Base-by-base conservation (phyloP, 1,284 basidiomycete genomes). In the Trametes hirsuta region DNA sequence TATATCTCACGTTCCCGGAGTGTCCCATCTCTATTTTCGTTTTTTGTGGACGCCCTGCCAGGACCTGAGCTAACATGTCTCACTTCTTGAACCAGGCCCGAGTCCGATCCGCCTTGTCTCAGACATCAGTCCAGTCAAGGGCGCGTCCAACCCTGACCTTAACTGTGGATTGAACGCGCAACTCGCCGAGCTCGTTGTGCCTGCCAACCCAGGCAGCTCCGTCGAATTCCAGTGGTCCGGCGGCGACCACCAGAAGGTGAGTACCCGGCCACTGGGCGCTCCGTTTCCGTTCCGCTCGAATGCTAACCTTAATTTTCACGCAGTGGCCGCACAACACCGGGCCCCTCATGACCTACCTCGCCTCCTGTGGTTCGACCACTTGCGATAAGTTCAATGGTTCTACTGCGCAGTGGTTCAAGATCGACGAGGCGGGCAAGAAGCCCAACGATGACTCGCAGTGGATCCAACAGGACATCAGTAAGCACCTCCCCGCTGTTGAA, bases 311-410 rank as follows among this genome's bases (percentile, higher is more conserved):
- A 44, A 25, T 40, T 12, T 58, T 34, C 46, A 37, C 22, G 40
- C 54, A 90, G 86, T 90, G 88, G 89, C 84, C 85, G 2, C 90
- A 92, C 67, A 79, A 88, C 59, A 85, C 77, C 11, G 90, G 90
- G 4, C 89, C 90, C 2, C 74, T 91, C 69, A 77, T 91, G 74
- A 87, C 85, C 40, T 92, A 92, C 70, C 80, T 92, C 80, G 81
- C 88, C 0, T 77, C 81, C 12, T 91, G 88, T 66, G 84, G 82
- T 1, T 70, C 74, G 24, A 76, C 76, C 0, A 75, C 82, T 1
- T 90, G 89, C 73, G 79, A 82, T 68, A 73, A 85, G 62, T 90
- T 85, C 72, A 77, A 90, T 66, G 68, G 81, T 2, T 75, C 78
- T 5, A 70, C 78, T 10, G 86, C 87, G 2, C 75, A 85, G 67